Percentiles rank a stretch among this genome's conserved stretches.
phyloP scores from a whole-genome alignment of 495 filamentous ascomycete genomes.

The Aspergillus steynii region DNA sequence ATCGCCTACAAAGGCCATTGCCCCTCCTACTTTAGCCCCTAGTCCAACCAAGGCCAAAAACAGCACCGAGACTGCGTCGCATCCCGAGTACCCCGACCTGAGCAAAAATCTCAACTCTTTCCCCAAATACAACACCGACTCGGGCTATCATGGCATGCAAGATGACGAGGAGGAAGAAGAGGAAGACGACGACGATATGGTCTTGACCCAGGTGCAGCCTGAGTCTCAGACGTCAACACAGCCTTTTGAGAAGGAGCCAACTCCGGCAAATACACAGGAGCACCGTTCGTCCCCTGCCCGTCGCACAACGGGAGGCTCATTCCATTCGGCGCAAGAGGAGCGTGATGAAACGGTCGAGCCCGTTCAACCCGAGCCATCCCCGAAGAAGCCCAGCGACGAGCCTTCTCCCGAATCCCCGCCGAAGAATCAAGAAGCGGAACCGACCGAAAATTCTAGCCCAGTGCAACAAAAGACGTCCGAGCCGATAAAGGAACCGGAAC shows the following conservation, averaged over 20 bases:
- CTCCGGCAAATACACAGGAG: conserved; percentile 25
- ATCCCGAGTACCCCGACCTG: conserved; percentile 38
- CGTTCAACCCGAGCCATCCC: not conserved
- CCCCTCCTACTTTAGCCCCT: conserved; percentile 17
- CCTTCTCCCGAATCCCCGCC: conserved; percentile 4
- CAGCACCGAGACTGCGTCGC: conserved; percentile 18
- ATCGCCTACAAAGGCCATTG: conserved; percentile 31
- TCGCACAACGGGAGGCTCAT: conserved; percentile 59
- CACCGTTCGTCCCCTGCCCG: conserved; percentile 41
- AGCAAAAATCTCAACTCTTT: conserved; percentile 42
- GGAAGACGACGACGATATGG: conserved; percentile 37
- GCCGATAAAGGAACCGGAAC: conserved; percentile 11
- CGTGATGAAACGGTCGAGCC: conserved; percentile 17
- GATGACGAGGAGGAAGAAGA: conserved; percentile 30
- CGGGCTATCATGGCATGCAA: conserved; percentile 80
- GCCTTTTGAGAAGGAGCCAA: conserved; percentile 39
- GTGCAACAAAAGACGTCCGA: conserved; percentile 5
- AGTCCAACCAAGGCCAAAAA: conserved; percentile 26
- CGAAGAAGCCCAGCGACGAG: not conserved
- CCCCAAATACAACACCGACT: conserved; percentile 58
- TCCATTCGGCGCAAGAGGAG: conserved; percentile 68
- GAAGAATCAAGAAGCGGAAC: conserved; percentile 11
- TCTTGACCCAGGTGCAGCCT: conserved; percentile 34
- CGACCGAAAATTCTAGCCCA: not conserved
- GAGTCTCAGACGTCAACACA: conserved; percentile 39